A percentile compares a stretch with the other conserved stretches of the same genome.
phyloP scores from a whole-genome alignment of 768 basidiomycete species.

The Rhizopogon vulgaris region DNA sequence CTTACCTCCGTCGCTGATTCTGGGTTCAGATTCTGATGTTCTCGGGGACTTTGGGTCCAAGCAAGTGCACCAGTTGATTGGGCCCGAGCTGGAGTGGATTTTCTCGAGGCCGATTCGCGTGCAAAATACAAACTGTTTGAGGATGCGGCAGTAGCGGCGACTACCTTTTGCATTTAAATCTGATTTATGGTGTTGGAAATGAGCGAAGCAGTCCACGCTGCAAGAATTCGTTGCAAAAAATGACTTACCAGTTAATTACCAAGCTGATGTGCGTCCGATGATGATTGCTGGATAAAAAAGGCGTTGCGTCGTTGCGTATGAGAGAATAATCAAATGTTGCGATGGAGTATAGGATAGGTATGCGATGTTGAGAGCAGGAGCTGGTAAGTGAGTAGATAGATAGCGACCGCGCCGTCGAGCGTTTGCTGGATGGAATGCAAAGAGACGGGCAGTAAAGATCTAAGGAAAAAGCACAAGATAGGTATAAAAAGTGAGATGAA shows the following conservation, averaged over 20 bases:
- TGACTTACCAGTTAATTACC: conserved; percentile 42
- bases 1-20: conserved; percentile 37
- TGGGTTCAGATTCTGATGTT: conserved; percentile 24
- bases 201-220: conserved; percentile 5
- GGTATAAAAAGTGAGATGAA: conserved; percentile 47
- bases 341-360: conserved; percentile 30
- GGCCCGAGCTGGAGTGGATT: conserved; percentile 22
- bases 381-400: conserved; percentile 33
- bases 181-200: conserved; percentile 26
- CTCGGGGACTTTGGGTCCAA: conserved; percentile 44
- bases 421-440: conserved; percentile 27
- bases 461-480: conserved; percentile 37
- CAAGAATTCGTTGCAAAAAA: conserved; percentile 9
- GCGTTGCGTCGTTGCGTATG: conserved; percentile 32
- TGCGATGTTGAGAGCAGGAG: conserved; percentile 27
- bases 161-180: conserved; percentile 69
- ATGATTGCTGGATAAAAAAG: conserved; percentile 43
- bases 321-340: conserved; percentile 43
- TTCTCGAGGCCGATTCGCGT: conserved; percentile 30
- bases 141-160: conserved; percentile 47
- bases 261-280: conserved; percentile 33
- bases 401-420: conserved; percentile 29
- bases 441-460: conserved; percentile 35
- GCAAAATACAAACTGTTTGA: conserved; percentile 28
- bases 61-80: conserved; percentile 30